Evolutionary conservation across 805 yeast species (phyloP).

Genomic region (Torulaspora maleeae): DNA sequence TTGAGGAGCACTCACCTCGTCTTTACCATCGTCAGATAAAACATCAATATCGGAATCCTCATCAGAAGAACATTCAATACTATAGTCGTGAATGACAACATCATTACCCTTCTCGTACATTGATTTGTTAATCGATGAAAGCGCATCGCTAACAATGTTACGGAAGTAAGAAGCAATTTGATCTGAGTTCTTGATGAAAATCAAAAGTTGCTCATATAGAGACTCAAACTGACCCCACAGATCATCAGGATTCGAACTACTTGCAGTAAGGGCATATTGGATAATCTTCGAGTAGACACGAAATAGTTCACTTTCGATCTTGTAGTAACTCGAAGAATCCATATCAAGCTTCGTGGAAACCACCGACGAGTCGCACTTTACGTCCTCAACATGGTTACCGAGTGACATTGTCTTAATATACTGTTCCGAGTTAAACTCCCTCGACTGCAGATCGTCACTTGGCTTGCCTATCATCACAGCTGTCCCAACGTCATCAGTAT

Average conservation of each 20-base stretch:
- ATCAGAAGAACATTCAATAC: constrained; percentile 16
- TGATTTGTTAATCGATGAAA: constrained; percentile 15
- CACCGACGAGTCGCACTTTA: constrained; percentile 5
- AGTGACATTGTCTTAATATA: constrained; percentile 14
- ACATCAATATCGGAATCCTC: constrained; percentile 9
- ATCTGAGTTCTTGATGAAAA: constrained; percentile 18
- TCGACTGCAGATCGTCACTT: not conserved
- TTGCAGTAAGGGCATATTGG: constrained; percentile 14
- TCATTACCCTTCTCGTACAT: constrained; percentile 10
- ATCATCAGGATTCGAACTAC: constrained; percentile 10
- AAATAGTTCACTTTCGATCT: constrained; percentile 17
- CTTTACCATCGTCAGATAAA: not conserved
- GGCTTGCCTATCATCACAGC: not conserved
- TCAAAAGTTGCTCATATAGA: constrained; percentile 17
- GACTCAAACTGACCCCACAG: constrained; percentile 16
- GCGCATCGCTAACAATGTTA: constrained; percentile 17
- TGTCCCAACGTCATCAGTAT: not conserved
- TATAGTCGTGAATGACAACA: constrained; percentile 8
- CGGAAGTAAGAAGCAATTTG: constrained; percentile 18
- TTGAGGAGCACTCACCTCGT: not conserved
- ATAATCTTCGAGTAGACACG: constrained; percentile 19
- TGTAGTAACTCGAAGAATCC: constrained; percentile 19
- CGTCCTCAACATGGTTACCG: constrained; percentile 5
- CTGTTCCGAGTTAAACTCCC: constrained; percentile 1
- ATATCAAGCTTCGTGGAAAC: constrained; percentile 13